Evolutionary conservation across 805 yeast species (phyloP).

Genomic region (Clavispora santaluciae): DNA sequence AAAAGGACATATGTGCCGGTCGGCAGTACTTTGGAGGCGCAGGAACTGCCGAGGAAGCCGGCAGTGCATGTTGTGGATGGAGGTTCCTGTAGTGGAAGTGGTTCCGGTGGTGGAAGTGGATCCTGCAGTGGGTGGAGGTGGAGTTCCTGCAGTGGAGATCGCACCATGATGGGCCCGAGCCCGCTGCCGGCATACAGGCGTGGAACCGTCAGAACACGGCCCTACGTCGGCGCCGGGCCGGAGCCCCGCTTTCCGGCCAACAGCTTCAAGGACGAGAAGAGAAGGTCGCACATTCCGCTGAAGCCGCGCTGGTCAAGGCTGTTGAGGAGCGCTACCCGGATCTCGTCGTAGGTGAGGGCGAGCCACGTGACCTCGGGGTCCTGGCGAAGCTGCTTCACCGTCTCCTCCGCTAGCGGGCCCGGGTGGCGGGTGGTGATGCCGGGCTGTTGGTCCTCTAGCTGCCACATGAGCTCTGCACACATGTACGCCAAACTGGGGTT

Average conservation of each 20-base stretch:
- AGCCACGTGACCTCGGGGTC: conserved; percentile 35
- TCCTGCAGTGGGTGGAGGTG: background rate
- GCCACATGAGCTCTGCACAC: conserved; percentile 41
- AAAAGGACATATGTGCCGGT: background rate
- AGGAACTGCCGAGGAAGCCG: background rate
- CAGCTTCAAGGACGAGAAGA: conserved; percentile 52
- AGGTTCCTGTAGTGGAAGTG: no score
- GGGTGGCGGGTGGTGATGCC: conserved; percentile 37
- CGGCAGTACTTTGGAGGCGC: background rate
- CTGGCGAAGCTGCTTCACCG: conserved; percentile 29
- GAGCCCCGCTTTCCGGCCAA: conserved; percentile 18
- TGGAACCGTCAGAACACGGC: no score
- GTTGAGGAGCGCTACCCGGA: conserved; percentile 42
- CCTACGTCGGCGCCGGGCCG: no score
- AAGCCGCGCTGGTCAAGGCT: conserved; percentile 42
- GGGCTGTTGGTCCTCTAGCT: conserved; percentile 39
- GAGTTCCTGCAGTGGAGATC: background rate
- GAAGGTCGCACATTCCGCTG: conserved; percentile 43
- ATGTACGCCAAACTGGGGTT: conserved; percentile 48
- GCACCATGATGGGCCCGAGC: no score
- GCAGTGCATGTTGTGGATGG: background rate
- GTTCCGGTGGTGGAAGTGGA: no score
- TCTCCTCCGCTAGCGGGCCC: conserved; percentile 48
- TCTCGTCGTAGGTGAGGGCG: conserved; percentile 35
- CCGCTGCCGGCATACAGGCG: no score